phyloP scores from a whole-genome alignment of 805 yeast species.

The Zygosaccharomyces kombuchaensis region DNA sequence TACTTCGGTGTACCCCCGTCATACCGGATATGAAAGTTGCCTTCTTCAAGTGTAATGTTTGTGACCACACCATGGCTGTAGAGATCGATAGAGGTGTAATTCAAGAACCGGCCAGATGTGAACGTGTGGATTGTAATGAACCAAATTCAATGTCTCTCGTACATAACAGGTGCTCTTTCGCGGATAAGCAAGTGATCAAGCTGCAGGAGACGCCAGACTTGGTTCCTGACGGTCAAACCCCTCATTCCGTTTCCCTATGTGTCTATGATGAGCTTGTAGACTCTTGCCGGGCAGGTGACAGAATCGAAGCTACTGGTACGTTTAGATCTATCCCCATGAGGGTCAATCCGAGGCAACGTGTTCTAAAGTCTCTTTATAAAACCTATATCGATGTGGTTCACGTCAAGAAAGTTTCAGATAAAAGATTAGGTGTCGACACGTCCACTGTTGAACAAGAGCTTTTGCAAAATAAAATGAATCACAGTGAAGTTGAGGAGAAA shows the following conservation, averaged over 20 bases:
- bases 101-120: slow-evolving; percentile 89
- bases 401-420: slow-evolving; percentile 77
- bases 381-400: slow-evolving; percentile 94
- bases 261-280: slow-evolving; percentile 96
- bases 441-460: slow-evolving; percentile 49
- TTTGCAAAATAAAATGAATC: slow-evolving; percentile 47
- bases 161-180: slow-evolving; percentile 89
- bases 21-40: slow-evolving; percentile 98
- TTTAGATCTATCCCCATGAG: slow-evolving; percentile 91
- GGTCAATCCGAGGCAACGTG: slow-evolving; percentile 77
- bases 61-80: slow-evolving; percentile 87
- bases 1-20: slow-evolving; percentile 80
- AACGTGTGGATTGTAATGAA: slow-evolving; percentile 80
- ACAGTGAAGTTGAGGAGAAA: slow-evolving; percentile 67
- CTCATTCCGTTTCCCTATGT: slow-evolving; percentile 90
- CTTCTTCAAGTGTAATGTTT: slow-evolving; percentile 89
- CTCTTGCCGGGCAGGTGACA: slow-evolving; percentile 92
- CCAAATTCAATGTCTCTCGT: slow-evolving; percentile 83
- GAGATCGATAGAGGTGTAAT: slow-evolving; percentile 94
- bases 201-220: slow-evolving; percentile 94
- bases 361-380: slow-evolving; percentile 78
- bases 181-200: slow-evolving; percentile 91
- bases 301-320: slow-evolving; percentile 92
- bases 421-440: slow-evolving; percentile 74
- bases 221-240: slow-evolving; percentile 98